Conservation (phyloP, 2,329 filamentous ascomycete genomes). For the Talaromyces funiculosus region DNA sequence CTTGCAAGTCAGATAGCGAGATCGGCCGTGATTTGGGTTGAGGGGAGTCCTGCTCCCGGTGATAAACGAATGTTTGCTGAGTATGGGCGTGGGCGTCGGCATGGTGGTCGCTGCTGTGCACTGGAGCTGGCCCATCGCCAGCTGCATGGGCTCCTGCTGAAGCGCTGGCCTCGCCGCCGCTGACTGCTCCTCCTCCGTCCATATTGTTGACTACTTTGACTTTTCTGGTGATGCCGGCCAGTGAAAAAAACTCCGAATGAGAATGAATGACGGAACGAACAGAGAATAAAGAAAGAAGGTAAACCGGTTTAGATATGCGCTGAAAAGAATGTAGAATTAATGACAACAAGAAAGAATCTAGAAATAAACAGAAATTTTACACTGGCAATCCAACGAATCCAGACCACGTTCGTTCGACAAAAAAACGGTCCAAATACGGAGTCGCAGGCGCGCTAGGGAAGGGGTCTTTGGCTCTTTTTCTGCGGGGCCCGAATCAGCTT, state of each 20-base stretch:
- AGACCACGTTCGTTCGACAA: background rate
- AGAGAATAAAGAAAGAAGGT: background rate
- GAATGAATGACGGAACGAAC: background rate
- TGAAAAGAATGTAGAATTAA: conserved; percentile 1
- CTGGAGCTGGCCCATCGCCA: conserved; percentile 18
- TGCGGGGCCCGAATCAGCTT: background rate
- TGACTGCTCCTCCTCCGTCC: conserved; percentile 12
- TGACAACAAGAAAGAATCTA: background rate
- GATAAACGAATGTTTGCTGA: conserved; percentile 6
- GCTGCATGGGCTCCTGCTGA: background rate
- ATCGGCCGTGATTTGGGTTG: conserved; percentile 26
- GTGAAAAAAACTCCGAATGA: background rate
- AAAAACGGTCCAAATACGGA: background rate
- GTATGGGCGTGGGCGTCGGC: conserved; percentile 14
- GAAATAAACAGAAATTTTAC: background rate
- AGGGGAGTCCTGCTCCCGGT: conserved; percentile 22
- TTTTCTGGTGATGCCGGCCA: background rate
- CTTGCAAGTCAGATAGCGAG: conserved; percentile 29
- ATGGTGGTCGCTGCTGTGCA: conserved; percentile 17
- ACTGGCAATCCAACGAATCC: background rate
- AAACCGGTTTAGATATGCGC: background rate
- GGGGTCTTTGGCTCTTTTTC: background rate
- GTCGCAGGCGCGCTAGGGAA: background rate
- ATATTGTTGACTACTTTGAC: background rate
- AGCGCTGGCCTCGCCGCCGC: conserved; percentile 13